Base-by-base conservation (phyloP, 2,329 filamentous ascomycete species). In the Pseudogymnoascus sp. region DNA sequence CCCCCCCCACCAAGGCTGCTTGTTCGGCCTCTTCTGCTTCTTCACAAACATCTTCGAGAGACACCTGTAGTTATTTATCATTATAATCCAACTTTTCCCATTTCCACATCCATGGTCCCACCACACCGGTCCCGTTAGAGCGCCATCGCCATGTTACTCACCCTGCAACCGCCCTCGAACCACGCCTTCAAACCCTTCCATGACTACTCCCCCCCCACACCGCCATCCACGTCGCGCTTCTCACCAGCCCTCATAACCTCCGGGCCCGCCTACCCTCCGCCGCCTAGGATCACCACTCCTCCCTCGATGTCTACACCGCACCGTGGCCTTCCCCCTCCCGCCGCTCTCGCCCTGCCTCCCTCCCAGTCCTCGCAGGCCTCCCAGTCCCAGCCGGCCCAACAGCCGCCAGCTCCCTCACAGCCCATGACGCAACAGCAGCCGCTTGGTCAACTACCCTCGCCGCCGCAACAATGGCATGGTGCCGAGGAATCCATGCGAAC, bases 401-500 rank as follows among this genome's bases (percentile, higher is more conserved):
- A 59, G 16, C 37, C 60, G 14, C 65, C 60, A 16, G 67, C 65
- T 45, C 63, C 63, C 23, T 28, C 62, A 62, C 69, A 67, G 28
- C 65, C 63, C 37, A 69, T 71, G 60, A 66, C 70, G 71, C 74
- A 65, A 68, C 78, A 73, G 71, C 77, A 77, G 69, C 75, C 76
- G 18, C 73, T 82, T 63, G 80, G 79, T 35, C 79, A 84, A 64
- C 76, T 89, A 40, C 87, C 87, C n/a, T 79, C 83, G 38, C 82
- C 83, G 31, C 85, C 87, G 28, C 81, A 83, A 41, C 83, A 86
- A 72, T 89, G 87, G 83, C 84, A 88, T 70, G 83, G 82, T 58
- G 79, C 83, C 35, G 88, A 90, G 69, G 88, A 91, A 38, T 82
- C 85, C 2, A 89, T 90, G 86, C 85, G 83, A 65, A 83, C 81